Evolutionary conservation across 1,284 basidiomycete genomes (phyloP), one percentile per base, ranked within the genome.

Genomic region (Malassezia slooffiae): DNA sequence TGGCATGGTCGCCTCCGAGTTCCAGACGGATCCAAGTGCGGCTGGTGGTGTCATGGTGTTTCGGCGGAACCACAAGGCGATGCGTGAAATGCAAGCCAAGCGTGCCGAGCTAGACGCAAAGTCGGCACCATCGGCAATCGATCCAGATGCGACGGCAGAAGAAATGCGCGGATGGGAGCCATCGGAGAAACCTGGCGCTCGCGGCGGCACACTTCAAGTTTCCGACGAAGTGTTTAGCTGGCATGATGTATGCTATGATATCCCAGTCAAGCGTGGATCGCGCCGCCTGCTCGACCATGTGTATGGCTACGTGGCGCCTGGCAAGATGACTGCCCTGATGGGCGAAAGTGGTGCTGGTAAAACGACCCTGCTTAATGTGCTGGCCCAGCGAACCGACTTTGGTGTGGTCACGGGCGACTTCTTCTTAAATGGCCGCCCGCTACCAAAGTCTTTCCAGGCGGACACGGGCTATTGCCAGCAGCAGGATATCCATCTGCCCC

Each of bases 221-320:
- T n/a, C n/a, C n/a, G n/a, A n/a, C n/a, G n/a, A n/a, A n/a, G n/a
- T n/a, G n/a, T n/a, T n/a, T n/a, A 42, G 42, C 15, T 60, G 55
- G 55, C 31, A 32, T 22, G 29, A 60, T 30, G 41, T 60, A 28
- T 50, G 47, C 39, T 60, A 56, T 38, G 46, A 50, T 16, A 54
- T 60, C n/a, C n/a, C 34, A 13, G 40, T 60, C 52, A 54, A 58
- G 37, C 52, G 52, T 19, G 34, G 41, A 5, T 32, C 34, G 7
- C 53, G 58, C 5, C 42, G 47, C 2, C 50, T 60, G 22, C 46
- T 60, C 21, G 43, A 52, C 38, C 35, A 57, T 4, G 85, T 80
- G 9, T 43, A 32, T 9, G 58, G 55, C 11, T 60, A 41, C 32
- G 50, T 55, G 16, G 39, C 42, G 12, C 55, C 55, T 2, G 55